phyloP scores from a whole-genome alignment of 805 yeast genomes.

The Ogataea pignaliae region DNA sequence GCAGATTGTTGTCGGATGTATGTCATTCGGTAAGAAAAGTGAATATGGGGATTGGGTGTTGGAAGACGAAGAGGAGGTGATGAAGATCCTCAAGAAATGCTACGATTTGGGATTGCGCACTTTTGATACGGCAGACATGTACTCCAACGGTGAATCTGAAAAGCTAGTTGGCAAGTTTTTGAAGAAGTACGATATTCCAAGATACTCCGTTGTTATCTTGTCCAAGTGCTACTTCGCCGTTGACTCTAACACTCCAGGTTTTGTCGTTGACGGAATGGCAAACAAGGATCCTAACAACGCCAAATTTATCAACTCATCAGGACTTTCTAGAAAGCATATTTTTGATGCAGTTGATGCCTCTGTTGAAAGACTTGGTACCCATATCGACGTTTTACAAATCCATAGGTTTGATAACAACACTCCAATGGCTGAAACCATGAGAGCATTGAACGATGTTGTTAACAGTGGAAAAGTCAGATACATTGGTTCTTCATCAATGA shows the following conservation, averaged over 20 bases:
- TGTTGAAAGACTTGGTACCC: constrained; percentile 46
- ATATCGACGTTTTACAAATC: constrained; percentile 51
- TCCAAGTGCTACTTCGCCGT: constrained; percentile 28
- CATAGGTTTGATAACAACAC: constrained; percentile 48
- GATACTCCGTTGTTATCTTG: constrained; percentile 27
- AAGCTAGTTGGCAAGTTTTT: constrained; percentile 24
- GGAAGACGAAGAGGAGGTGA: constrained; percentile 42
- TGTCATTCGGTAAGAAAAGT: constrained; percentile 30
- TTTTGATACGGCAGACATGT: constrained; percentile 38
- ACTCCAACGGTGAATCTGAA: constrained; percentile 27
- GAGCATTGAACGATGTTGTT: constrained; percentile 49
- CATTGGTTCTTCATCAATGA: constrained; percentile 62
- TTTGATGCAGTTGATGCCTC: constrained; percentile 39
- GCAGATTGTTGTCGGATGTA: constrained; percentile 33
- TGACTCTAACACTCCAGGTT: constrained; percentile 17
- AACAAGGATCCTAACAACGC: background rate
- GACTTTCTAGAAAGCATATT: constrained; percentile 43
- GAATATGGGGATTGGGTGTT: constrained; percentile 39
- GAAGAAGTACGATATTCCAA: constrained; percentile 24
- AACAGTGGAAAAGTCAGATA: constrained; percentile 45
- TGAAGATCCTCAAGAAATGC: constrained; percentile 39
- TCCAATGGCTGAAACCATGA: constrained; percentile 52
- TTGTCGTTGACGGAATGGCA: background rate
- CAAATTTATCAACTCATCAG: constrained; percentile 32
- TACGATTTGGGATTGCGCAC: constrained; percentile 43